Base-by-base conservation (phyloP, 2,329 filamentous ascomycete genomes). In the Blastomyces silverae region DNA sequence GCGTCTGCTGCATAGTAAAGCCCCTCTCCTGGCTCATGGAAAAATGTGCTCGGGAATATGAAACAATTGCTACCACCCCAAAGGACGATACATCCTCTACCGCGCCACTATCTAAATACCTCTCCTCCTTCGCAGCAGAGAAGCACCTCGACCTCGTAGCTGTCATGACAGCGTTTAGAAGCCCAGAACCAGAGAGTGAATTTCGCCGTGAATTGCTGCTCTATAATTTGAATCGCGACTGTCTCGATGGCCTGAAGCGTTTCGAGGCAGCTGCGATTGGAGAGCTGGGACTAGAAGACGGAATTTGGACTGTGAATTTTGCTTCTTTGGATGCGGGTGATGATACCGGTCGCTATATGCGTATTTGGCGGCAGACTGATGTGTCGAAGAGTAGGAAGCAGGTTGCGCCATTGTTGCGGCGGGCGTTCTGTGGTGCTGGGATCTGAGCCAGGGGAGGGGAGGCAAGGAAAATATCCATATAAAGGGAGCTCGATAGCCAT, bases 301-400 rank as follows among this genome's bases (percentile, higher is more conserved):
- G 77, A 70, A 65, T 67, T n/a, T 65, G 69, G 20, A 65, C 67
- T 50, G 62, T 67, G 3, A 56, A 69, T 37, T 69, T 69, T 11
- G 67, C 73, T 48, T 60, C 66, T 20, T 61, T 68, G 59, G 60
- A 64, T 37, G 65, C 42, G 10, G 34, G 64, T 34, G 63, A 44
- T 53, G 48, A 72, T n/a, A 68, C 68, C 20, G 65, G 74, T 46
- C 81, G 25, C 7, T 61, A 77, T 76, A 78, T 78, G 66, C 79
- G 77, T 61, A 71, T 84, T 4, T 88, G 85, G 85, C 75, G 79
- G 68, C 85, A 87, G 73, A 76, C 75, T 20, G 80, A 85, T 66
- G 75, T 85, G 55, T 79, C 80, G 57, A 83, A 84, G 67, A 88
- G 85, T 71, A 79, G 86, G 67, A 88, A 88, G 74, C 82, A 84